Conservation (phyloP, 257 asterid genomes). For the Ballota nigra region DNA sequence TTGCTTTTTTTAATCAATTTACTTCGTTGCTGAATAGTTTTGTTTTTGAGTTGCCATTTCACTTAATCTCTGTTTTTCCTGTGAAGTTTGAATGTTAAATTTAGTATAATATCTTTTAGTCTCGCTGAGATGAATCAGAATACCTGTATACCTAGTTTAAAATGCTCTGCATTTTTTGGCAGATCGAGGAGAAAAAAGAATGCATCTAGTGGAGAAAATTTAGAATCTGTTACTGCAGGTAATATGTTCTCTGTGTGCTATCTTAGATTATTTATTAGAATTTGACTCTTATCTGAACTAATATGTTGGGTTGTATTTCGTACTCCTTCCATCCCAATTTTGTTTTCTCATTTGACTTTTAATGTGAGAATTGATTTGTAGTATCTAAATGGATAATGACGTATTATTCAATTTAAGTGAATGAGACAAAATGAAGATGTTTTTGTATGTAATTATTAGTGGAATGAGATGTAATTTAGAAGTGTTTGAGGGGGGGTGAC, state of each 20-base stretch:
- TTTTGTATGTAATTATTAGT: too few species aligned
- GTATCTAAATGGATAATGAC: too few species aligned
- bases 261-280: neutral
- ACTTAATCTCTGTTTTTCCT: neutral
- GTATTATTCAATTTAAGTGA: too few species aligned
- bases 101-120: neutral
- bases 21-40: neutral
- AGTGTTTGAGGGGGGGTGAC: too few species aligned
- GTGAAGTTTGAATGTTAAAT: neutral
- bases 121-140: neutral
- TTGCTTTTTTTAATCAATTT: conserved; percentile 9
- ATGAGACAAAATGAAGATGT: too few species aligned
- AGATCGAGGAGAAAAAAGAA: conserved; percentile 90
- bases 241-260: neutral
- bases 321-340: too few species aligned
- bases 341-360: too few species aligned
- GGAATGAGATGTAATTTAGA: too few species aligned
- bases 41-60: neutral
- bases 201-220: conserved; percentile 68
- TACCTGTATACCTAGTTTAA: neutral
- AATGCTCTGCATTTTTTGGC: conserved; percentile 19
- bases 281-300: too few species aligned
- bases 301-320: too few species aligned
- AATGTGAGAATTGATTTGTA: too few species aligned
- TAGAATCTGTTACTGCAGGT: conserved; percentile 64